phyloP scores from a whole-genome alignment of 257 asterid genomes.

The Salvia miltiorrhiza region DNA sequence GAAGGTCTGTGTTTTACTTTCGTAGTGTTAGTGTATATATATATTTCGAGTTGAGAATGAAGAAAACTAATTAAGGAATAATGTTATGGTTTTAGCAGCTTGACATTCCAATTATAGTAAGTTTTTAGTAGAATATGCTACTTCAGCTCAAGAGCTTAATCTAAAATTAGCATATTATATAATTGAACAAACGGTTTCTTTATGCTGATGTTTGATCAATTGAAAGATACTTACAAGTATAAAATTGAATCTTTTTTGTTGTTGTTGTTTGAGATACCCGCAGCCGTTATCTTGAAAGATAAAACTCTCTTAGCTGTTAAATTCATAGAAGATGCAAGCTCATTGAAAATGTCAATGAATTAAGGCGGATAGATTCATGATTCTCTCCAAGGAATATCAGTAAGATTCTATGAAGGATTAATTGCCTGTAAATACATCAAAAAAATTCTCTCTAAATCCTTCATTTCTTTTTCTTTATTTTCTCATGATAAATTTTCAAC shows the following conservation, averaged over 20 bases:
- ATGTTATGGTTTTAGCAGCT: too few species aligned
- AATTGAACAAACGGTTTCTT: too few species aligned
- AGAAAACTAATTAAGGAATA: background rate
- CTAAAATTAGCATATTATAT: background rate
- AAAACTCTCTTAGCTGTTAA: background rate
- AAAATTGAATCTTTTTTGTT: background rate
- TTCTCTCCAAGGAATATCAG: background rate
- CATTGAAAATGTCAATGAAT: background rate
- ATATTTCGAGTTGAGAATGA: slow-evolving; percentile 5
- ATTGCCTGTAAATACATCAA: too few species aligned
- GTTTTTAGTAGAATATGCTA: too few species aligned
- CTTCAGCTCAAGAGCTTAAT: background rate
- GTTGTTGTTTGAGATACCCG: background rate
- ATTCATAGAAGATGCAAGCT: background rate
- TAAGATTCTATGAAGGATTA: background rate
- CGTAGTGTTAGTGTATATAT: background rate
- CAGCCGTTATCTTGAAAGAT: background rate
- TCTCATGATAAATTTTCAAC: too few species aligned
- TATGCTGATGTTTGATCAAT: background rate
- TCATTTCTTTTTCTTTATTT: too few species aligned
- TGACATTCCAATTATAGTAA: too few species aligned
- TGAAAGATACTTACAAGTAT: background rate
- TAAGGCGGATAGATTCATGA: background rate
- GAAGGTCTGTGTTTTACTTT: background rate
- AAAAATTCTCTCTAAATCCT: too few species aligned